Evolutionary conservation across 1,139 yeast species (phyloP).

Genomic region (Kodamaea arcana): DNA sequence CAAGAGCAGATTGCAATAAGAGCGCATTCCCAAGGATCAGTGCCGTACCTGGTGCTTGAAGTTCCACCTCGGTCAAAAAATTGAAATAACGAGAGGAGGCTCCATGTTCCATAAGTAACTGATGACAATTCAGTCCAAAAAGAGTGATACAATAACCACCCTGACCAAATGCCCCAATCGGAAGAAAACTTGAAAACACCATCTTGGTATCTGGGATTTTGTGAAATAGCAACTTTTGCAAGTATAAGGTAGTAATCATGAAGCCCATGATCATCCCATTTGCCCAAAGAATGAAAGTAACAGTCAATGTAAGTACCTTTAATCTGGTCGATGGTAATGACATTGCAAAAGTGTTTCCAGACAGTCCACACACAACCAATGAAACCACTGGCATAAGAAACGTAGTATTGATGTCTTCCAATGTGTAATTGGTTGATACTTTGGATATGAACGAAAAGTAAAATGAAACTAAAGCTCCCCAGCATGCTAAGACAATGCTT

Average conservation of each 20-base stretch:
- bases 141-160: constrained; percentile 67
- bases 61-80: background rate
- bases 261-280: constrained; percentile 62
- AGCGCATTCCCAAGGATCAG: constrained; percentile 16
- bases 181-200: constrained; percentile 53
- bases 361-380: constrained; percentile 66
- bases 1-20: constrained; percentile 21
- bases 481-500: constrained; percentile 47
- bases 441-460: constrained; percentile 38
- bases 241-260: constrained; percentile 48
- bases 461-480: constrained; percentile 57
- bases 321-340: constrained; percentile 38
- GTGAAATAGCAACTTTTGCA: constrained; percentile 53
- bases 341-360: constrained; percentile 52
- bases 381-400: constrained; percentile 70
- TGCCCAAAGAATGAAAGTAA: constrained; percentile 61
- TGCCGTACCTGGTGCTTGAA: background rate
- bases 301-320: constrained; percentile 49
- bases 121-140: constrained; percentile 43
- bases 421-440: constrained; percentile 12
- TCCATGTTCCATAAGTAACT: constrained; percentile 10
- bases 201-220: constrained; percentile 52
- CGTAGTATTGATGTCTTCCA: constrained; percentile 35
- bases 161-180: constrained; percentile 71
- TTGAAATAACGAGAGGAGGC: constrained; percentile 7